phyloP scores from a whole-genome alignment of 345 rosid genomes.

The Brassica incana region DNA sequence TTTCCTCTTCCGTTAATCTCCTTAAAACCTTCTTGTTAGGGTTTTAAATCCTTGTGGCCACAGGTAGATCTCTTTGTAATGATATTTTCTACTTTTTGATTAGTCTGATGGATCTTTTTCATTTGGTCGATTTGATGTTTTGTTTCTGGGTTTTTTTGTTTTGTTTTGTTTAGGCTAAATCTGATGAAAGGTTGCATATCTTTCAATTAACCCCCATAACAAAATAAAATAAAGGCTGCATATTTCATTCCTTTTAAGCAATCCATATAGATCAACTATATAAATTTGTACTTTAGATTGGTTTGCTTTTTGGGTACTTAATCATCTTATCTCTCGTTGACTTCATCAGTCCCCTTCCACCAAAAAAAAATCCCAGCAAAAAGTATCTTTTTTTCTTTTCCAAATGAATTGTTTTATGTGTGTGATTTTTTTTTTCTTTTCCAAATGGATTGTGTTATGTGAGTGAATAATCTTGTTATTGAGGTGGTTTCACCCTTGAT shows the following conservation, averaged over 20 bases:
- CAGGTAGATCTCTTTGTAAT: slow-evolving; percentile 27
- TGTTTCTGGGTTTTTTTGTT: not conserved
- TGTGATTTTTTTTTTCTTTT: not conserved
- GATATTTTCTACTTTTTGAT: not conserved
- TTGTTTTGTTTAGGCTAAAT: slow-evolving; percentile 4
- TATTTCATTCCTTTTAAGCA: slow-evolving; percentile 16
- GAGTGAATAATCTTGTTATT: slow-evolving; percentile 13
- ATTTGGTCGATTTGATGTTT: slow-evolving; percentile 19
- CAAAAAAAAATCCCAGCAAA: not conserved
- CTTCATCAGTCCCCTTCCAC: slow-evolving; percentile 14
- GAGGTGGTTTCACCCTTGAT: slow-evolving; percentile 34
- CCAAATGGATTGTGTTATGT: not conserved
- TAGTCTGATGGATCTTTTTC: slow-evolving; percentile 24
- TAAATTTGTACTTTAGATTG: slow-evolving; percentile 4
- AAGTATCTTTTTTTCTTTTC: not conserved
- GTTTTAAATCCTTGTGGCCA: slow-evolving; percentile 30
- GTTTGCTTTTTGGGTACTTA: slow-evolving; percentile 32
- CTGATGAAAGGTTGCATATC: not conserved
- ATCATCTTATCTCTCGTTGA: slow-evolving; percentile 36
- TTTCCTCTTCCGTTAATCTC: not conserved
- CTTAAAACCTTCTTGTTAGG: slow-evolving; percentile 16
- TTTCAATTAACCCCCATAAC: not conserved
- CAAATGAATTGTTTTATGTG: slow-evolving; percentile 1
- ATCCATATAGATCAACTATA: slow-evolving; percentile 17
- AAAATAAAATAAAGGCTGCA: not conserved